Evolutionary conservation across 1,284 basidiomycete genomes (phyloP).

Genomic region (Cutaneotrichosporon sp.): DNA sequence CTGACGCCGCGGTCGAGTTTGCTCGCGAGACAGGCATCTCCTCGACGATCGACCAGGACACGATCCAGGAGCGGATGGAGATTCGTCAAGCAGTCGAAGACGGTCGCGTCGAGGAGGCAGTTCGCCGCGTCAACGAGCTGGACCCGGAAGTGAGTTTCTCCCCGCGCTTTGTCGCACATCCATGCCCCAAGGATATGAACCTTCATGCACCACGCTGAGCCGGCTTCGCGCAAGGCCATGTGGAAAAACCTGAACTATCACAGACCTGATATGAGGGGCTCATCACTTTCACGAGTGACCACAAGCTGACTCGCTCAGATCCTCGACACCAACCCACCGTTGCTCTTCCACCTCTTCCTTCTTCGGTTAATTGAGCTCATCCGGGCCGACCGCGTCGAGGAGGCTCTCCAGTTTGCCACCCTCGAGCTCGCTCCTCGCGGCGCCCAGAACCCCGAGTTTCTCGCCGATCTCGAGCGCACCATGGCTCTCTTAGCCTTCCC

Average conservation of each 20-base stretch:
- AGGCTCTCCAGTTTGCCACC: slow-evolving; percentile 88
- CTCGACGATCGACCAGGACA: slow-evolving; percentile 73
- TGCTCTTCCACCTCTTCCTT: slow-evolving; percentile 92
- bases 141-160: slow-evolving; percentile 84
- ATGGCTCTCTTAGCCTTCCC: slow-evolving; percentile 93
- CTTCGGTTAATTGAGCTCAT: slow-evolving; percentile 95
- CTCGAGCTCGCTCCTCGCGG: slow-evolving; percentile 90
- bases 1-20: slow-evolving; percentile 92
- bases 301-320: slow-evolving; percentile 63
- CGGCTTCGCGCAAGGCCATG: slow-evolving; percentile 55
- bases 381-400: slow-evolving; percentile 71
- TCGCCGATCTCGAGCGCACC: slow-evolving; percentile 87
- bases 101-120: slow-evolving; percentile 92
- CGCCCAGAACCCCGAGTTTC: slow-evolving; percentile 90
- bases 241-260: slow-evolving; percentile 51
- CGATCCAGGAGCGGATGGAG: slow-evolving; percentile 89
- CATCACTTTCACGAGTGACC: slow-evolving; percentile 16
- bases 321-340: slow-evolving; percentile 83
- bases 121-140: slow-evolving; percentile 88
- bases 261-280: slow-evolving; percentile 57
- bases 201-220: slow-evolving; percentile 99
- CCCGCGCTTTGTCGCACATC: slow-evolving; percentile 9
- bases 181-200: slow-evolving; percentile 72
- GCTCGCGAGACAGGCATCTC: slow-evolving; percentile 79
- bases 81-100: slow-evolving; percentile 92